A percentile compares a stretch with the other conserved stretches of the same genome.
These are phyloP conservation scores for Schwanniomyces vanrijiae DNA, from an alignment of 805 yeast genomes.

Conservation along the genomic window DNA sequence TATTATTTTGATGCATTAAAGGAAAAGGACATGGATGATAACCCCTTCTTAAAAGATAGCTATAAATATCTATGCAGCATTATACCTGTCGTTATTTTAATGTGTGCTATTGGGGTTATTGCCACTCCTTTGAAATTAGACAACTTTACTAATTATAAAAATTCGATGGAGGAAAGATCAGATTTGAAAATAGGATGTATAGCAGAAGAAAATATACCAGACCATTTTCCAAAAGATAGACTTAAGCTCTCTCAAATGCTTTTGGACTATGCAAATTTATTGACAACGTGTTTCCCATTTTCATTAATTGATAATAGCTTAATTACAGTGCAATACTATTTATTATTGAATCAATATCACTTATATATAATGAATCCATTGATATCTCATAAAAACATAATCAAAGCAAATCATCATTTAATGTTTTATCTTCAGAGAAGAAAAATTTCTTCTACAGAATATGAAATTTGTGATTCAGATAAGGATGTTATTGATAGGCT, in stretches of 20 bases:
- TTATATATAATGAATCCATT: constrained; percentile 25
- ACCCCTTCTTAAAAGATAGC: constrained; percentile 16
- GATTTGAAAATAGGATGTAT: constrained; percentile 21
- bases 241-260: constrained; percentile 19
- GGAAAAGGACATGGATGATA: constrained; percentile 14
- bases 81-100: constrained; percentile 24
- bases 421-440: constrained; percentile 27
- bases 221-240: constrained; percentile 17
- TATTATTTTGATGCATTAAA: constrained; percentile 13
- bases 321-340: constrained; percentile 16
- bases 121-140: constrained; percentile 32
- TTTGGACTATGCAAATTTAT: constrained; percentile 19
- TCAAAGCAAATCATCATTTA: constrained; percentile 27
- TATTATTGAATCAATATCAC: constrained; percentile 28
- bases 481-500: constrained; percentile 25
- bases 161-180: constrained; percentile 27
- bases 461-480: constrained; percentile 5
- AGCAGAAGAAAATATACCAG: constrained; percentile 9
- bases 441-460: constrained; percentile 6
- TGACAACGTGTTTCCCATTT: constrained; percentile 22
- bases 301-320: constrained; percentile 14
- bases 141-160: constrained; percentile 26
- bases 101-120: constrained; percentile 34
- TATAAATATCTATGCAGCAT: constrained; percentile 18
- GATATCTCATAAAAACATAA: constrained; percentile 23